A percentile compares a stretch with the other conserved stretches of the same genome.
These are phyloP conservation scores for Chimonanthus praecox DNA, from an alignment of 164 flowering plant genomes.

Conservation along the genomic window DNA sequence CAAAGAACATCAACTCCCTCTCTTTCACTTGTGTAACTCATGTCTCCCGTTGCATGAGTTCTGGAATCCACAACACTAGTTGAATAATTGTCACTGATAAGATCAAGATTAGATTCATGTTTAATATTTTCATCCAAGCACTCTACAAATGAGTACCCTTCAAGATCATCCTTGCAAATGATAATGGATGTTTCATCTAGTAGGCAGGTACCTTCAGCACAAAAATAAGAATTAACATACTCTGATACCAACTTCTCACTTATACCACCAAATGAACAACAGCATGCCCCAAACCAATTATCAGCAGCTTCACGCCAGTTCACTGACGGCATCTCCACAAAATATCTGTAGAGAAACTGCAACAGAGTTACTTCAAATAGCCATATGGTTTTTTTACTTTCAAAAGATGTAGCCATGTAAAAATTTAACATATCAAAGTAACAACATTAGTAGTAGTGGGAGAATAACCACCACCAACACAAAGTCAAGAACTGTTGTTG, in stretches of 20 bases:
- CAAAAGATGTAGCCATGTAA: no score
- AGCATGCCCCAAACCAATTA: conserved; percentile 95
- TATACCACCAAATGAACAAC: conserved; percentile 93
- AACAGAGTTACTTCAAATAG: conserved; percentile 1
- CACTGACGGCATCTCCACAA: conserved; percentile 78
- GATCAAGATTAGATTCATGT: conserved; percentile 11
- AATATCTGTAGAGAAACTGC: conserved; percentile 35
- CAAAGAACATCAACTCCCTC: conserved; percentile 5
- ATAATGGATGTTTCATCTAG: conserved; percentile 49
- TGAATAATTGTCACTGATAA: conserved; percentile 6
- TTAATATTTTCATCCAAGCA: conserved; percentile 4
- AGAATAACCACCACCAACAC: no score
- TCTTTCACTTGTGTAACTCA: conserved; percentile 7
- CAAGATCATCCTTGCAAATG: conserved; percentile 61
- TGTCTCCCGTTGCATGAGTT: conserved; percentile 4
- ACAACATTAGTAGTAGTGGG: no score
- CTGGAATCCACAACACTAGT: conserved; percentile 13
- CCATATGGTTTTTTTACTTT: background rate
- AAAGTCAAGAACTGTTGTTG: no score
- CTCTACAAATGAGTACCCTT: conserved; percentile 33
- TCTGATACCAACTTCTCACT: conserved; percentile 77
- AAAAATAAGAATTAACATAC: conserved; percentile 51
- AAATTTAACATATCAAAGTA: conserved; percentile 2
- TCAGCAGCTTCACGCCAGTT: conserved; percentile 95
- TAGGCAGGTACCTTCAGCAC: conserved; percentile 55